phyloP scores from a whole-genome alignment of 345 rosid genomes.

The Clausena lansium region DNA sequence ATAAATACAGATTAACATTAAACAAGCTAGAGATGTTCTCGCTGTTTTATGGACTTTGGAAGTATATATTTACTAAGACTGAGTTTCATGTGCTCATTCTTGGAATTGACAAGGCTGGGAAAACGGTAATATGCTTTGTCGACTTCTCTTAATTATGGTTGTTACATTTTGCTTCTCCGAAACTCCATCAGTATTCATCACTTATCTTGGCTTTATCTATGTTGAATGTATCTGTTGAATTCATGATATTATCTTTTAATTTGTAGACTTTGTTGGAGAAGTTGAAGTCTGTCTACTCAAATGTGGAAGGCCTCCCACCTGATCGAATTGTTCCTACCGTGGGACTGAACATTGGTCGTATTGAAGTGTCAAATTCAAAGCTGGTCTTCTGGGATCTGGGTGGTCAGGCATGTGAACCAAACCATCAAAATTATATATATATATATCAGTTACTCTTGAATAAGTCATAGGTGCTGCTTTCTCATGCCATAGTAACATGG shows the following conservation, averaged over 20 bases:
- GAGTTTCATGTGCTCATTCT: constrained; percentile 95
- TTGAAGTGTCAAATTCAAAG: constrained; percentile 77
- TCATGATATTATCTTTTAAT: constrained; percentile 9
- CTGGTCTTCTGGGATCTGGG: constrained; percentile 98
- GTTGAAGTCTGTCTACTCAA: constrained; percentile 73
- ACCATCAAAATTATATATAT: neutral
- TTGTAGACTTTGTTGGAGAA: constrained; percentile 91
- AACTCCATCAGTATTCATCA: neutral
- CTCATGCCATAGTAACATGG: too few relatives aligned
- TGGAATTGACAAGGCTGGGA: constrained; percentile 97
- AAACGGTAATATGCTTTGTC: constrained; percentile 56
- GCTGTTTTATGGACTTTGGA: constrained; percentile 89
- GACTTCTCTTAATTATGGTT: neutral
- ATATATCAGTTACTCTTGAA: neutral
- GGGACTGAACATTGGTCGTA: constrained; percentile 93
- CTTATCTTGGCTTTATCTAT: neutral
- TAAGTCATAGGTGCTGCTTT: too few relatives aligned
- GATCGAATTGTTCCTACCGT: constrained; percentile 99
- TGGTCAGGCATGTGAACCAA: constrained; percentile 68
- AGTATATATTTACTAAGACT: constrained; percentile 77
- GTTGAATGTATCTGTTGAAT: neutral
- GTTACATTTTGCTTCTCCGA: neutral
- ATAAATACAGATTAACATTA: constrained; percentile 3
- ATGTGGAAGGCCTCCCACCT: constrained; percentile 90
- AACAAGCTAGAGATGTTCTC: constrained; percentile 79